These are phyloP conservation scores for Pisolithus orientalis DNA, from an alignment of 768 basidiomycete genomes.

Conservation along the genomic window DNA sequence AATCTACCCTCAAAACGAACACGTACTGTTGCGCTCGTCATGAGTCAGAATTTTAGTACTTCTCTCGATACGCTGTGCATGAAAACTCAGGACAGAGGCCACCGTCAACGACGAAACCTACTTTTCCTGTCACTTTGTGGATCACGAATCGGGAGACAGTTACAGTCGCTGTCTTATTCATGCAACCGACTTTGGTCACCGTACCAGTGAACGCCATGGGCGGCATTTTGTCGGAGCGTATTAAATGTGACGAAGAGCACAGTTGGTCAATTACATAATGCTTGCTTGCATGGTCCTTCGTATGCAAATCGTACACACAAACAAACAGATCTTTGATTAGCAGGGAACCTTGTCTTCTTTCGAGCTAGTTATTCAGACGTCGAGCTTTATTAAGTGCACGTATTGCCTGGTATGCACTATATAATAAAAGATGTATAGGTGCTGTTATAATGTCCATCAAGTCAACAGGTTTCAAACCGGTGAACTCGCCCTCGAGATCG, in stretches of 20 bases:
- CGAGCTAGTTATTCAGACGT: no score
- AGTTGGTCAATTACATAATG: no score
- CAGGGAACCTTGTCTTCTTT: no score
- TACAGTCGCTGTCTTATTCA: slow-evolving; percentile 83
- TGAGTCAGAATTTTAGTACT: slow-evolving; percentile 77
- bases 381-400: no score
- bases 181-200: slow-evolving; percentile 76
- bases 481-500: slow-evolving; percentile 7
- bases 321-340: no score
- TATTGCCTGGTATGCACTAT: no score
- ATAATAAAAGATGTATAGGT: background rate
- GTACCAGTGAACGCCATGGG: slow-evolving; percentile 70
- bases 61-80: slow-evolving; percentile 56
- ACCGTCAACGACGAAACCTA: slow-evolving; percentile 24
- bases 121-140: slow-evolving; percentile 76
- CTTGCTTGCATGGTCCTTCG: no score
- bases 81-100: background rate
- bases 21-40: slow-evolving; percentile 65
- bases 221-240: slow-evolving; percentile 44
- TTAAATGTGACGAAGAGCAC: background rate
- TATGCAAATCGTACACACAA: no score
- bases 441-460: background rate
- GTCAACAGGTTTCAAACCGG: background rate
- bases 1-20: background rate
- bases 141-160: slow-evolving; percentile 68